These are phyloP conservation scores for Bipolaris cookei DNA, from an alignment of 2,329 filamentous ascomycete genomes.

Conservation along the genomic window DNA sequence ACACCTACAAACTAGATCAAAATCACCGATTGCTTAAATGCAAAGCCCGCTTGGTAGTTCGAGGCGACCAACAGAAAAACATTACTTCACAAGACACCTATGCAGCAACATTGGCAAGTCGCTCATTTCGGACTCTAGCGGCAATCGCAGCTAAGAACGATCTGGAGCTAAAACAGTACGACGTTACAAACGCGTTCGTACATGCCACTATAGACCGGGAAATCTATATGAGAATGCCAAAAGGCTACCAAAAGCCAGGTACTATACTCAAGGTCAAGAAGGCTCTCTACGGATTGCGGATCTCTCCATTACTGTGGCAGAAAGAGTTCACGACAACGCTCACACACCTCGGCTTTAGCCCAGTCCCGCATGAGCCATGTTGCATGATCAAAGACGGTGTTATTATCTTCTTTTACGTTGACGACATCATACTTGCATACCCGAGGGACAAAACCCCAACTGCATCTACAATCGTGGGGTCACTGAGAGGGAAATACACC, in stretches of 20 bases:
- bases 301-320: not conserved
- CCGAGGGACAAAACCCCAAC: not conserved
- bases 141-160: no score
- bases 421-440: constrained; percentile 14
- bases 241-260: not conserved
- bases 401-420: not conserved
- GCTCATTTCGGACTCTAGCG: no score
- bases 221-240: not conserved
- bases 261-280: not conserved
- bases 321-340: constrained; percentile 6
- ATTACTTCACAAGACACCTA: no score
- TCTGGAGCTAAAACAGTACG: no score
- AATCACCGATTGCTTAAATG: no score
- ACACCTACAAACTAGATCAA: no score
- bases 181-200: no score
- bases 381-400: constrained; percentile 14
- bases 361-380: constrained; percentile 14
- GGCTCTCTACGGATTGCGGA: not conserved
- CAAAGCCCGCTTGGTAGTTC: no score
- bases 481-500: constrained; percentile 6
- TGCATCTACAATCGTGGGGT: not conserved
- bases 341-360: not conserved
- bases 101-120: no score
- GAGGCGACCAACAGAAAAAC: no score
- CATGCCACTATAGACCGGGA: not conserved